Conservation (phyloP, 164 flowering plant species). For the Taxillus chinensis region DNA sequence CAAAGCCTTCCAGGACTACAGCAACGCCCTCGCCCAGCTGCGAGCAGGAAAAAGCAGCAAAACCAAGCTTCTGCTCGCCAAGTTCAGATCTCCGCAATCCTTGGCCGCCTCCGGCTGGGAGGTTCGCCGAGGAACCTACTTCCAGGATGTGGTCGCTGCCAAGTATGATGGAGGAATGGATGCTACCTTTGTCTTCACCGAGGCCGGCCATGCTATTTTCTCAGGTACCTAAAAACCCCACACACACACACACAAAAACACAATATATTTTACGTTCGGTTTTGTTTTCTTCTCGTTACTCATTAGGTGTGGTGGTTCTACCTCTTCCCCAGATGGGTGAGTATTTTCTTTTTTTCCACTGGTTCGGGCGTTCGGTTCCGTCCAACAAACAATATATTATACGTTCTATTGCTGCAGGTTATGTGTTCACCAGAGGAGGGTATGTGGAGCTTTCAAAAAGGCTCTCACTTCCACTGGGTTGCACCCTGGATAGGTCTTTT, state of each 20-base stretch:
- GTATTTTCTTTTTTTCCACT: no score
- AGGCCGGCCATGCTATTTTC: slow-evolving; percentile 68
- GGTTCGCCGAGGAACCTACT: slow-evolving; percentile 74
- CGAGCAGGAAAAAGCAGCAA: slow-evolving; percentile 97
- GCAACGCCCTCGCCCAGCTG: slow-evolving; percentile 72
- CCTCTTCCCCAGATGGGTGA: no score
- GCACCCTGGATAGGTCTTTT: slow-evolving; percentile 79
- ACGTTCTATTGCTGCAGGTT: slow-evolving; percentile 32
- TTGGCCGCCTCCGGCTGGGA: slow-evolving; percentile 83
- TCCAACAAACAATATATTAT: no score
- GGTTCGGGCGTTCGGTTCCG: no score
- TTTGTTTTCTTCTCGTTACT: no score
- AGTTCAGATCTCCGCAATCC: slow-evolving; percentile 68
- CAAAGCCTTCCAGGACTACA: slow-evolving; percentile 94
- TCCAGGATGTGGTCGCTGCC: slow-evolving; percentile 67
- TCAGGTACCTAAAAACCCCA: slow-evolving; percentile 49
- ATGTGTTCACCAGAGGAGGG: slow-evolving; percentile 92
- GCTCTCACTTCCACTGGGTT: slow-evolving; percentile 78
- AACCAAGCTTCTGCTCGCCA: slow-evolving; percentile 86
- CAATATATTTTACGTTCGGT: no score
- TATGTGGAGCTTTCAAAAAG: slow-evolving; percentile 76
- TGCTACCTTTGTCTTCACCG: slow-evolving; percentile 78
- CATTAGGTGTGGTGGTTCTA: no score
- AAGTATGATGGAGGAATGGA: slow-evolving; percentile 97
- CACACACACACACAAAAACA: no score